A percentile compares a stretch with the other conserved stretches of the same genome.
These are phyloP conservation scores for Fusarium goolgardi DNA, from an alignment of 2,329 filamentous ascomycete genomes.

Conservation along the genomic window DNA sequence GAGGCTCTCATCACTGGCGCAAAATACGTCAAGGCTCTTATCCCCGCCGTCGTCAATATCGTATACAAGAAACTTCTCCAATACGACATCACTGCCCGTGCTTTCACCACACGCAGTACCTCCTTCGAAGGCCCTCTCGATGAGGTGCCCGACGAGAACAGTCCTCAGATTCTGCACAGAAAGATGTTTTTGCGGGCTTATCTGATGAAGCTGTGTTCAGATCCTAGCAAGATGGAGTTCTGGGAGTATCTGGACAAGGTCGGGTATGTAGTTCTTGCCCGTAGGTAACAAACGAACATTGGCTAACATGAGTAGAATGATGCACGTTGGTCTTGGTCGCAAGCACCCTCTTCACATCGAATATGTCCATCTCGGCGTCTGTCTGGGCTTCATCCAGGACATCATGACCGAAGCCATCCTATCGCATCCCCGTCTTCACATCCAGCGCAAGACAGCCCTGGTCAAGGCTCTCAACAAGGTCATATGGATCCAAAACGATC, in stretches of 20 bases:
- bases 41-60: slow-evolving; percentile 85
- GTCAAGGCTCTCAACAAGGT: slow-evolving; percentile 83
- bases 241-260: slow-evolving; percentile 90
- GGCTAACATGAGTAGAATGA: slow-evolving; percentile 63
- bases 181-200: slow-evolving; percentile 85
- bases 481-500: slow-evolving; percentile 89
- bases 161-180: slow-evolving; percentile 78
- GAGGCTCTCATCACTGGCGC: slow-evolving; percentile 75
- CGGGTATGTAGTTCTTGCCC: slow-evolving; percentile 62
- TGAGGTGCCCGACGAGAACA: slow-evolving; percentile 71
- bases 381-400: slow-evolving; percentile 80
- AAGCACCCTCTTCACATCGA: slow-evolving; percentile 80
- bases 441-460: slow-evolving; percentile 76
- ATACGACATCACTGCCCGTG: slow-evolving; percentile 84
- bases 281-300: not conserved
- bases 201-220: slow-evolving; percentile 77
- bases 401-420: slow-evolving; percentile 81
- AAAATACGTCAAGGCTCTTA: slow-evolving; percentile 84
- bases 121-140: slow-evolving; percentile 76
- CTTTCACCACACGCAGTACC: slow-evolving; percentile 73
- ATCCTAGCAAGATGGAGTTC: slow-evolving; percentile 79
- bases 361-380: slow-evolving; percentile 80
- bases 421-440: slow-evolving; percentile 73
- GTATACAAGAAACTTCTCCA: slow-evolving; percentile 84
- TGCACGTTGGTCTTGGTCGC: slow-evolving; percentile 82